Conservation (phyloP, 352 stramenopile genomes). For the Phytophthora capsici region DNA sequence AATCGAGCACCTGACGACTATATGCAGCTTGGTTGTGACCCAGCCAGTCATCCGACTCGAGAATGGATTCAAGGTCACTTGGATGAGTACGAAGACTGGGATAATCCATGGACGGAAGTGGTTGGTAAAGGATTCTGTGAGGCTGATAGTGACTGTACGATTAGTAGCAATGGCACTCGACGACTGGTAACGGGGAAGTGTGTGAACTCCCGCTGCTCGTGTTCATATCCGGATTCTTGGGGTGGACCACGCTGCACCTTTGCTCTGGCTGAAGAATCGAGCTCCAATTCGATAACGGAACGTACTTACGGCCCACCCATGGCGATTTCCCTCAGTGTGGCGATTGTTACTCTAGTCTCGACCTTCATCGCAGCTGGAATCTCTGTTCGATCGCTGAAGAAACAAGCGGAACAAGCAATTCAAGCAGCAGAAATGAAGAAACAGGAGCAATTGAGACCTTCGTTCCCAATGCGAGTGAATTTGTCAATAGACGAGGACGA, state of each 20-base stretch:
- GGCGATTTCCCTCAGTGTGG: constrained; percentile 28
- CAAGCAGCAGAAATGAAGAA: constrained; percentile 26
- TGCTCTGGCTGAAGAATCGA: constrained; percentile 13
- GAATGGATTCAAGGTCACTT: constrained; percentile 46
- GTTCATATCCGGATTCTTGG: constrained; percentile 37
- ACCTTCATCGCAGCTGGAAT: constrained; percentile 34
- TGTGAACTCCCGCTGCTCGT: constrained; percentile 37
- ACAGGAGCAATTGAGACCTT: constrained; percentile 8
- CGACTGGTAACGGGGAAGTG: constrained; percentile 42
- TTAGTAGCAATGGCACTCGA: constrained; percentile 23
- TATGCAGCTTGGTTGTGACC: constrained; percentile 42
- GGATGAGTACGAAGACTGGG: constrained; percentile 36
- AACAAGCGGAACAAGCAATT: constrained; percentile 32
- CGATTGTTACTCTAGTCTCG: constrained; percentile 31
- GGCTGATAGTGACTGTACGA: constrained; percentile 40
- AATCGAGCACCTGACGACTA: constrained; percentile 21
- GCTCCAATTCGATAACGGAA: constrained; percentile 10
- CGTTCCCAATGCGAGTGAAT: constrained; percentile 18
- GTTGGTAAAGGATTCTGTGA: constrained; percentile 35
- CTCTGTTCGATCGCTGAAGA: constrained; percentile 24
- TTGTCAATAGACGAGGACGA: constrained; percentile 30
- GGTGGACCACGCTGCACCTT: constrained; percentile 43
- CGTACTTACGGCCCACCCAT: constrained; percentile 36
- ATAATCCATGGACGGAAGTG: constrained; percentile 32
- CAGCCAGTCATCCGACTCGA: constrained; percentile 37